Base-by-base conservation (phyloP, 2,329 filamentous ascomycete genomes). In the Ceratocystis destructans region DNA sequence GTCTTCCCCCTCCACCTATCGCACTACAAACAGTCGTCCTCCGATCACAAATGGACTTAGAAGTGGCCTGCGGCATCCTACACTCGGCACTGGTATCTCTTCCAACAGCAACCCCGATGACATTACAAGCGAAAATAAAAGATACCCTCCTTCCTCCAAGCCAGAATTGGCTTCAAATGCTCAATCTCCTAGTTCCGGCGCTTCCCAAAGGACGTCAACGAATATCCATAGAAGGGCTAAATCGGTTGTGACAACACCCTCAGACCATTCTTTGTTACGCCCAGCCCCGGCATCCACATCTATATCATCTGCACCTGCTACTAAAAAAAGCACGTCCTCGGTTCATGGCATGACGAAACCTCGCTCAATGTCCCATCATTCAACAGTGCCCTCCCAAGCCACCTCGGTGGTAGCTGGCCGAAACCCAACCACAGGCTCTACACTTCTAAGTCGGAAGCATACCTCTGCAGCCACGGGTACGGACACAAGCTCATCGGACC, bases 101-200 rank as follows among this genome's bases (percentile, higher is more conserved):
- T 25, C 22, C 2, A 20, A 41, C 37, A 62, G n/a, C 20, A 46
- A 41, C 61, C 25, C 25, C 20, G 10, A 62, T 46, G 61, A 46
- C 5, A 28, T 45, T 46, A n/a, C 33, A 44, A 33, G 41, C 55
- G 61, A 22, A 15, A 25, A 1, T 22, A 48, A 41, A 25, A 72
- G 72, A 45, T 75, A 75, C 67, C 75, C 75, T 20, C 75, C 75
- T 3, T 72, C 73, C 15, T 74, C 73, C 5, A 41, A 61, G 41
- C 65, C 69, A 15, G 17, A 12, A 8, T 15, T 55, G 20, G 17
- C 64, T n/a, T 20, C n/a, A 17, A 25, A 20, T 41, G 2, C 61
- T 1, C 28, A 20, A 20, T 3, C 20, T 46, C 10, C 53, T n/a
- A 31, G 15, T 6, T 31, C 17, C 22, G 3, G 22, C 15, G 20